These are phyloP conservation scores for Dryadomyces quercivorus DNA, from an alignment of 2,329 filamentous ascomycete species.

Conservation along the genomic window DNA sequence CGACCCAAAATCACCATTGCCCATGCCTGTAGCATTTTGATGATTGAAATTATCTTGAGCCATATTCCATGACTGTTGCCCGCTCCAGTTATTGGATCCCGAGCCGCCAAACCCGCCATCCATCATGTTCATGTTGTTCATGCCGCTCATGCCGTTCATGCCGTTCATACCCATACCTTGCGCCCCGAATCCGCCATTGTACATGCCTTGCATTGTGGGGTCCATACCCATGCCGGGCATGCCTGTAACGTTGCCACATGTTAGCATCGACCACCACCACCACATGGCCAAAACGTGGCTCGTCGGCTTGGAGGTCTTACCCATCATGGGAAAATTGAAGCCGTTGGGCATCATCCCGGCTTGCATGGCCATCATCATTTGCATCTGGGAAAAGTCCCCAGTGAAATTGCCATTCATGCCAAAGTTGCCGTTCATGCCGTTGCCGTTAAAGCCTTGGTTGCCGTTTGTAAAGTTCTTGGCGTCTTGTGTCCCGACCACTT, in stretches of 20 bases:
- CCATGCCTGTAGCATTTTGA: conserved; percentile 73
- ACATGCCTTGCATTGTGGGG: conserved; percentile 64
- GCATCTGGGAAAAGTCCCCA: conserved; percentile 64
- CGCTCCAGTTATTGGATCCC: conserved; percentile 67
- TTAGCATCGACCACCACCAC: not conserved
- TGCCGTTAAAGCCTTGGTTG: conserved; percentile 18
- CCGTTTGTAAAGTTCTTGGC: conserved; percentile 12
- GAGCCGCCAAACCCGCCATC: conserved; percentile 55
- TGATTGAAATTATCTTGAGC: conserved; percentile 83
- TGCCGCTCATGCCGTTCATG: conserved; percentile 56
- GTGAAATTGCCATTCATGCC: conserved; percentile 37
- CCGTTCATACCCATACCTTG: conserved; percentile 71
- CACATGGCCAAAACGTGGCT: not conserved
- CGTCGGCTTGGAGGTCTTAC: conserved; percentile 39
- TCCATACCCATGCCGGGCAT: conserved; percentile 83
- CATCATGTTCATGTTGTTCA: conserved; percentile 69
- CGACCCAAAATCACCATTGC: conserved; percentile 67
- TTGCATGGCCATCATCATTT: conserved; percentile 69
- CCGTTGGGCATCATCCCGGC: conserved; percentile 46
- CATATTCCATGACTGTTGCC: conserved; percentile 72
- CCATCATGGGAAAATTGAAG: conserved; percentile 69
- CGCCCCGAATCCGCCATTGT: conserved; percentile 38
- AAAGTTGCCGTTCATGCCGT: conserved; percentile 33
- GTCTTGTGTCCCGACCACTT: conserved; percentile 17
- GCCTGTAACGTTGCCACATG: conserved; percentile 30